Percentiles rank a stretch among this genome's conserved stretches.
These are phyloP conservation scores for Wickerhamomyces sydowiorum DNA, from an alignment of 805 yeast species.

Conservation along the genomic window DNA sequence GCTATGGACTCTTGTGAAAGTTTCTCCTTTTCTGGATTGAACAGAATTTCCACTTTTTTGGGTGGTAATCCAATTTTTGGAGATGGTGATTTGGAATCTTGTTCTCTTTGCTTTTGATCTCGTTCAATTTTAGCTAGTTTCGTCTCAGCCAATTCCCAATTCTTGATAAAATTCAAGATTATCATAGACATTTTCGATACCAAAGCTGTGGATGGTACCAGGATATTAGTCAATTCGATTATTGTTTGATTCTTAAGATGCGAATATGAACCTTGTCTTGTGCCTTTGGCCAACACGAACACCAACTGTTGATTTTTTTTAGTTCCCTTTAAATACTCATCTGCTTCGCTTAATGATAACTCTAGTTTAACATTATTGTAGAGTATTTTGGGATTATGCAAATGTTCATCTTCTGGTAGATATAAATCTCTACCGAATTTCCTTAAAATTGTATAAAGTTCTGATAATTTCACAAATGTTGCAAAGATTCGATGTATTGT, in stretches of 20 bases:
- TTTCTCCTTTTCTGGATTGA: constrained; percentile 15
- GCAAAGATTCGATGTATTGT: constrained; percentile 43
- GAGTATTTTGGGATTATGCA: constrained; percentile 34
- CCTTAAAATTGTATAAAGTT: constrained; percentile 34
- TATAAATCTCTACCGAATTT: constrained; percentile 36
- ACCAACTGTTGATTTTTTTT: constrained; percentile 39
- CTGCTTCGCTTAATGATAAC: constrained; percentile 24
- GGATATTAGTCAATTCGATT: constrained; percentile 22
- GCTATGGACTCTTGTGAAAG: constrained; percentile 13
- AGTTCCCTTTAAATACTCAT: constrained; percentile 31
- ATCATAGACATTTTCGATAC: constrained; percentile 3
- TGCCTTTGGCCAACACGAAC: constrained; percentile 35
- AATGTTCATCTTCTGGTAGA: constrained; percentile 30
- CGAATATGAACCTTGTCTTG: constrained; percentile 31
- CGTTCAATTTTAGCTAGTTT: constrained; percentile 4
- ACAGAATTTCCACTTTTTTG: constrained; percentile 9
- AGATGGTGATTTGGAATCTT: background rate
- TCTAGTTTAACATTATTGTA: constrained; percentile 23
- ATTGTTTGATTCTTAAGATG: constrained; percentile 28
- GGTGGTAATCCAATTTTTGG: constrained; percentile 1
- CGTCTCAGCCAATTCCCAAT: constrained; percentile 12
- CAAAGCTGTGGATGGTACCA: constrained; percentile 7
- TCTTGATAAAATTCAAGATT: constrained; percentile 11
- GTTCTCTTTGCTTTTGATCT: background rate
- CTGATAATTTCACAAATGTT: constrained; percentile 30